Conservation (phyloP, 495 filamentous ascomycete genomes). For the Xylaria longipes region DNA sequence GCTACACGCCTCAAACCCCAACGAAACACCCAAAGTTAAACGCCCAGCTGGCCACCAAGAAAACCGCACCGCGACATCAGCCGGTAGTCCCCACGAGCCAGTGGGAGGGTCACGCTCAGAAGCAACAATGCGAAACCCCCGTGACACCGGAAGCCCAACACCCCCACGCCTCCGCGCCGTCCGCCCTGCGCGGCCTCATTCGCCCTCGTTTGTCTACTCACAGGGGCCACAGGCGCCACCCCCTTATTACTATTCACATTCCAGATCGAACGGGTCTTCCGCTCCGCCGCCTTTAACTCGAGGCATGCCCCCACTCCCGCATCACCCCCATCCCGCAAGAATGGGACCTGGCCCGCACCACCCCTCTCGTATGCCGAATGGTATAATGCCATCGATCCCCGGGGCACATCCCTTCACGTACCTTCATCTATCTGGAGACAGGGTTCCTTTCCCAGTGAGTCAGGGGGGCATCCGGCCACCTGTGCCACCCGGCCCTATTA, state of each 20-base stretch:
- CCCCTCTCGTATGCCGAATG: not conserved
- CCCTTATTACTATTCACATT: not conserved
- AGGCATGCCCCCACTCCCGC: not conserved
- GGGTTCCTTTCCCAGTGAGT: not conserved
- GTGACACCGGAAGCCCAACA: slow-evolving; percentile 7
- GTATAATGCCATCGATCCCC: not conserved
- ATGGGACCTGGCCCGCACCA: slow-evolving; percentile 4
- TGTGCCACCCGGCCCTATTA: not conserved
- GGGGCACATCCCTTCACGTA: not conserved
- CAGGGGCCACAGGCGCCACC: slow-evolving; percentile 18
- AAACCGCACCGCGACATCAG: not conserved
- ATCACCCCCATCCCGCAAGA: slow-evolving; percentile 5
- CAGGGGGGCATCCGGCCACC: not conserved
- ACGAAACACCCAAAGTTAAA: not conserved
- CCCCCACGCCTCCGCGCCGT: not conserved
- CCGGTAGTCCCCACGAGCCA: not conserved
- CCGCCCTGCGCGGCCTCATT: slow-evolving; percentile 21
- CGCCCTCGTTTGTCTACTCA: no score
- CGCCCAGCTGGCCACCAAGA: not conserved
- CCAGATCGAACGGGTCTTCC: slow-evolving; percentile 8
- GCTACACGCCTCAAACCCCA: not conserved
- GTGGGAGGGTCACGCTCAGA: not conserved
- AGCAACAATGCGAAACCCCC: slow-evolving; percentile 21
- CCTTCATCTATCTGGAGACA: not conserved
- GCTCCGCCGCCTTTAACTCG: slow-evolving; percentile 26